Conservation (phyloP, 2,329 filamentous ascomycete genomes). For the Calonectria pseudoturangicola region DNA sequence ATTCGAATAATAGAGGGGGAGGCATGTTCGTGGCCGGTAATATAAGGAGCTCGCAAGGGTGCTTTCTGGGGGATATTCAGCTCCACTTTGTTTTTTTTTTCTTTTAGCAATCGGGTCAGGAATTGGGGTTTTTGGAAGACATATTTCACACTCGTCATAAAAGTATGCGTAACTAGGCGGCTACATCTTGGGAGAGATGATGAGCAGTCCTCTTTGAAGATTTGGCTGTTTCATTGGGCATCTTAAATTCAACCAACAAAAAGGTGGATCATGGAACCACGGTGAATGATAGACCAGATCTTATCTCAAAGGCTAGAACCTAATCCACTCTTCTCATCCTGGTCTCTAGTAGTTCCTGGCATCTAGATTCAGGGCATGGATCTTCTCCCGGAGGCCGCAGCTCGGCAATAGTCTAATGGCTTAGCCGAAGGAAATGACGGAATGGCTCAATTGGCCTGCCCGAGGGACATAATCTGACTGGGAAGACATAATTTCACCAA, state of each 20-base stretch:
- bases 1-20: background rate
- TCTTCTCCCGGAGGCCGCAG: background rate
- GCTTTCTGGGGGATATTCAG: background rate
- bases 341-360: background rate
- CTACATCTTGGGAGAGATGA: background rate
- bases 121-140: background rate
- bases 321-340: background rate
- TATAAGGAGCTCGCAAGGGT: background rate
- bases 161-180: background rate
- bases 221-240: background rate
- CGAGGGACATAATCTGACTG: background rate
- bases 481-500: background rate
- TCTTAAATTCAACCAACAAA: background rate
- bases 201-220: background rate
- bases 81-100: background rate
- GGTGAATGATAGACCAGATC: background rate
- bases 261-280: background rate
- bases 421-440: constrained; percentile 6
- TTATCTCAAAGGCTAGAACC: constrained; percentile 1
- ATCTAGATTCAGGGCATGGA: background rate
- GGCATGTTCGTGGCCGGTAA: background rate
- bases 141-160: background rate
- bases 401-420: constrained; percentile 8
- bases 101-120: background rate
- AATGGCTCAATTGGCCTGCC: background rate